Conservation (phyloP, 2,329 filamentous ascomycete genomes). For the Cladosporium halotolerans region DNA sequence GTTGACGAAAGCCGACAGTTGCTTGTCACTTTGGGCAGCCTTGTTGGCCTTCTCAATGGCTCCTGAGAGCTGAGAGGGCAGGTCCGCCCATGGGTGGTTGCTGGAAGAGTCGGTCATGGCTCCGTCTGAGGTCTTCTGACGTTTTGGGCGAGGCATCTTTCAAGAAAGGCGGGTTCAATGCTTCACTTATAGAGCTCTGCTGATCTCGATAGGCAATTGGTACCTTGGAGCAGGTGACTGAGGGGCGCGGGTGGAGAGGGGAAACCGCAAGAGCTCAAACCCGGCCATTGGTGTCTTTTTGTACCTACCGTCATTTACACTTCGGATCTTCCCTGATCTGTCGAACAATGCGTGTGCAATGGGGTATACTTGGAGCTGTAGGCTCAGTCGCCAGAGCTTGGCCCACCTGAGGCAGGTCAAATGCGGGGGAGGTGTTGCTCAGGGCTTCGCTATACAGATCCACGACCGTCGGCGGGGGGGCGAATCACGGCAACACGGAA, state of each 20-base stretch:
- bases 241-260: background rate
- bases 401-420: background rate
- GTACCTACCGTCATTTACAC: background rate
- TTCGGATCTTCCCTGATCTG: background rate
- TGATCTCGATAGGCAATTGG: too few relatives aligned
- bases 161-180: background rate
- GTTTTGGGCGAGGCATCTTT: constrained; percentile 10
- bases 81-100: constrained; percentile 25
- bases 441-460: background rate
- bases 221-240: background rate
- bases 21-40: constrained; percentile 22
- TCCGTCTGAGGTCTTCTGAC: constrained; percentile 9
- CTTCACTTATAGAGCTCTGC: background rate
- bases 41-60: constrained; percentile 25
- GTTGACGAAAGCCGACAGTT: constrained; percentile 27
- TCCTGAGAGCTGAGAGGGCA: constrained; percentile 22
- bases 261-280: background rate
- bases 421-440: background rate
- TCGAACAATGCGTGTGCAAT: too few relatives aligned
- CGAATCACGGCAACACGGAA: background rate
- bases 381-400: background rate
- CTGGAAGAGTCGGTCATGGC: constrained; percentile 2
- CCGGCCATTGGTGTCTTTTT: background rate
- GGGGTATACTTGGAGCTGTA: too few relatives aligned
- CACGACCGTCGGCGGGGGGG: background rate